These are phyloP conservation scores for Puccinia hordei DNA, from an alignment of 1,284 basidiomycete species.

Conservation along the genomic window DNA sequence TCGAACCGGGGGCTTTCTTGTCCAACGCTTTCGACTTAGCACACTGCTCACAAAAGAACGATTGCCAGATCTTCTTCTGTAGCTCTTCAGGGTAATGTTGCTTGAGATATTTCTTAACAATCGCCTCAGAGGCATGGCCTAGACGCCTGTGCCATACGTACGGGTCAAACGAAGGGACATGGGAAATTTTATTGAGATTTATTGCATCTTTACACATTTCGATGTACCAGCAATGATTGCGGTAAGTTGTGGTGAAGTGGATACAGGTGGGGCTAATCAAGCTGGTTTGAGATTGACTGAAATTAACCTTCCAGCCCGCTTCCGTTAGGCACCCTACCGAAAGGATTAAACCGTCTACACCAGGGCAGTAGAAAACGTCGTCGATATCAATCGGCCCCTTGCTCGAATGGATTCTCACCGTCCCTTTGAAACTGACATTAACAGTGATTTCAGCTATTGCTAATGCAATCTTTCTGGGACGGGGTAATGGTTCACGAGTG, in stretches of 20 bases:
- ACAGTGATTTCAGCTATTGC: neutral
- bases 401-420: neutral
- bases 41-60: conserved; percentile 6
- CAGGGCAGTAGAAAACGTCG: neutral
- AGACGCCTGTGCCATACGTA: conserved; percentile 2
- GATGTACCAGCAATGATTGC: conserved; percentile 3
- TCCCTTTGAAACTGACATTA: conserved; percentile 2
- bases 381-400: neutral
- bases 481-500: neutral
- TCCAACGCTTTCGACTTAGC: neutral
- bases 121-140: neutral
- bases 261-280: neutral
- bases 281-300: neutral
- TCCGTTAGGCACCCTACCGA: neutral
- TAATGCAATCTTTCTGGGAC: neutral
- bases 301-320: neutral
- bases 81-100: neutral
- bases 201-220: no score
- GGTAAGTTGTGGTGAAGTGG: neutral
- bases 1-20: neutral
- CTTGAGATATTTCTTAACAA: neutral
- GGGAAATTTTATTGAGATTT: neutral
- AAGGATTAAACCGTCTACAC: neutral
- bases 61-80: neutral
- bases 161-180: neutral